Base-by-base conservation (phyloP, 2,329 filamentous ascomycete species). In the Claviceps paspali region DNA sequence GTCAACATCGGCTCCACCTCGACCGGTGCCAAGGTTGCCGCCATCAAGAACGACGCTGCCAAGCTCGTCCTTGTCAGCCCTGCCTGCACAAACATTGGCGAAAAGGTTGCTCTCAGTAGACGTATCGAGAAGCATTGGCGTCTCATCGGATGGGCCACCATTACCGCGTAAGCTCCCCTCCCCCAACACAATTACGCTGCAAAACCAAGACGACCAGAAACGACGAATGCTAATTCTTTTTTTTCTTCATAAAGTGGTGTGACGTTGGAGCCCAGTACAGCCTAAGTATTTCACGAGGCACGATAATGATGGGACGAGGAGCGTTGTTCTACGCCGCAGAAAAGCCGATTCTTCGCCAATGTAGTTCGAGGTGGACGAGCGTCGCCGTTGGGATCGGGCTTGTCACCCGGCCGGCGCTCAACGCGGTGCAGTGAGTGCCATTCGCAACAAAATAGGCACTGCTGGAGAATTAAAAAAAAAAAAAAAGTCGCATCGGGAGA, bases 51-150 rank as follows among this genome's bases (percentile, higher is more conserved):
- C 54, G 91, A 98, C 73, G 88, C 87, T 40, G 91, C 91, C 40
- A 95, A 95, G 69, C 73, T 98, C 48, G 80, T 84, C 42, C 69
- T 98, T 50, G 96, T 87, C 43, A 88, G 78, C 57, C 87, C 87
- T 31, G 91, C 91, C 41, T 98, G 91, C 69, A 98, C 91, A 35
- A 88, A 93, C 59, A 80, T 95, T 54, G 87, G 87, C 47, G 88
- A 98, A 71, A 96, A 98, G 80, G 87, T 98, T 53, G 91, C 91
- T 29, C 70, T 98, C 54, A 86, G 79, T 59, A 74, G 91, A 65
- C 83, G 91, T 78, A 95, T 96, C 53, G 91, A 98, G 65, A 96
- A 96, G 76, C 88, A 95, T 65, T 96, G 88, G 88, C 83, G 86
- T 65, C 70, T 92, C 55, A 92, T 93, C 52, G 84, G 85, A 51